A percentile compares a stretch with the other conserved stretches of the same genome.
Conservation (phyloP, 2,329 filamentous ascomycete species). For the Zasmidium citrigriseum region DNA sequence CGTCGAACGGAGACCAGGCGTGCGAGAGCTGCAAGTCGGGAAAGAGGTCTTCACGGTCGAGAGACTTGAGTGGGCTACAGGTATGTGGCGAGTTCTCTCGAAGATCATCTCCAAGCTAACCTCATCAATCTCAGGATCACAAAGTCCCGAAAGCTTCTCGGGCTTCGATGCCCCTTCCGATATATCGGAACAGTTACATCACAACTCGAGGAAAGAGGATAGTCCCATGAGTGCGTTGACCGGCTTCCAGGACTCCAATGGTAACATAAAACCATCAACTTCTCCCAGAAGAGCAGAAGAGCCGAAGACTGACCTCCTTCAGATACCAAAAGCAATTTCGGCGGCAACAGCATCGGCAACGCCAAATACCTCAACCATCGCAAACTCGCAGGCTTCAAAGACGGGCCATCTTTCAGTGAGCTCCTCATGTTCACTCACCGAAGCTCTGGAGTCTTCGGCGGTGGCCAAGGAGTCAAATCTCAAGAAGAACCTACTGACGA, state of each 20-base stretch:
- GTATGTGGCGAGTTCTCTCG: neutral
- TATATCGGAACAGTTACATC: too few species aligned
- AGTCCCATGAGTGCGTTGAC: too few species aligned
- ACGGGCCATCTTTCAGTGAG: neutral
- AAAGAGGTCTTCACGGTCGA: neutral
- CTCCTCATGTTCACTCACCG: neutral
- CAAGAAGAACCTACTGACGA: neutral
- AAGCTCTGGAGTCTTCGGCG: neutral
- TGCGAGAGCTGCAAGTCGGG: neutral
- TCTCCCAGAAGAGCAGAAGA: neutral
- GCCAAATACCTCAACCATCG: neutral
- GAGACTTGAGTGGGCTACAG: neutral
- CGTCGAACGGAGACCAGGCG: neutral
- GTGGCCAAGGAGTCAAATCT: neutral
- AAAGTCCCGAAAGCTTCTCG: too few species aligned
- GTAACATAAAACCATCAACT: too few species aligned
- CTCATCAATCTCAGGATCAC: too few species aligned
- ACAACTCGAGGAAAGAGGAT: too few species aligned
- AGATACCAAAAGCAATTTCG: neutral
- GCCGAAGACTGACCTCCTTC: neutral
- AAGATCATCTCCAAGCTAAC: too few species aligned
- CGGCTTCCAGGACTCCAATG: too few species aligned
- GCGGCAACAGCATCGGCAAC: neutral
- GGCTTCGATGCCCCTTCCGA: too few species aligned
- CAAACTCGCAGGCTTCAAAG: neutral